Conservation (phyloP, 257 asterid genomes). For the Gentiana macrophylla region DNA sequence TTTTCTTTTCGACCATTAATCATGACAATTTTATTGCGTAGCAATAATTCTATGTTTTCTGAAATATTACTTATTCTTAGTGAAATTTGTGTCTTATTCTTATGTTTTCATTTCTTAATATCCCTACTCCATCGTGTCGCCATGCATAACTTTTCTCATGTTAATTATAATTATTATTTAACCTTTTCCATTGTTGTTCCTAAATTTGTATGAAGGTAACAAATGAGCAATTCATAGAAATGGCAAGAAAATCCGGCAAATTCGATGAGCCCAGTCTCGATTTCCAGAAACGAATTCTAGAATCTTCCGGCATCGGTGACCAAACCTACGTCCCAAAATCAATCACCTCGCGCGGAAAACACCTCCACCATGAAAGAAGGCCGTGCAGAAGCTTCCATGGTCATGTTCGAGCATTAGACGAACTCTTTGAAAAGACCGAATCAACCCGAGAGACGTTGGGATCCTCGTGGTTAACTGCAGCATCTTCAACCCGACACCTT, state of each 20-base stretch:
- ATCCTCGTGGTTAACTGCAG: conserved; percentile 82
- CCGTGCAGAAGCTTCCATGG: conserved; percentile 71
- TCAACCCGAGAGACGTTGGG: conserved; percentile 83
- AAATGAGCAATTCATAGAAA: conserved; percentile 64
- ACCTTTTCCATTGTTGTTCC: too few species aligned
- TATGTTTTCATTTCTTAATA: too few species aligned
- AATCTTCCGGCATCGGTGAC: conserved; percentile 80
- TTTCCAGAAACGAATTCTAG: conserved; percentile 57
- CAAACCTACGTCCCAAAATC: conserved; percentile 73
- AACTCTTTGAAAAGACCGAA: conserved; percentile 59
- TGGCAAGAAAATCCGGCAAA: conserved; percentile 64
- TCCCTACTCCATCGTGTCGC: too few species aligned
- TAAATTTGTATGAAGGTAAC: conserved; percentile 35
- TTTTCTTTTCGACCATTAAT: too few species aligned
- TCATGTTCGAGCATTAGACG: conserved; percentile 84
- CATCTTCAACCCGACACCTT: conserved; percentile 94
- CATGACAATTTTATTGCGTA: too few species aligned
- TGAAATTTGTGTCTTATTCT: too few species aligned
- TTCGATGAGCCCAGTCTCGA: conserved; percentile 53
- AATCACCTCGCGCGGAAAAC: conserved; percentile 50
- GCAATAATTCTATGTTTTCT: too few species aligned
- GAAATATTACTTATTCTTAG: too few species aligned
- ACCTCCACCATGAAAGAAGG: conserved; percentile 93
- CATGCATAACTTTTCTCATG: neutral
- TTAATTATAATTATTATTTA: too few species aligned